Evolutionary conservation across 148 eudicot species (phyloP).

Genomic region (Mesembryanthemum crystallinum): DNA sequence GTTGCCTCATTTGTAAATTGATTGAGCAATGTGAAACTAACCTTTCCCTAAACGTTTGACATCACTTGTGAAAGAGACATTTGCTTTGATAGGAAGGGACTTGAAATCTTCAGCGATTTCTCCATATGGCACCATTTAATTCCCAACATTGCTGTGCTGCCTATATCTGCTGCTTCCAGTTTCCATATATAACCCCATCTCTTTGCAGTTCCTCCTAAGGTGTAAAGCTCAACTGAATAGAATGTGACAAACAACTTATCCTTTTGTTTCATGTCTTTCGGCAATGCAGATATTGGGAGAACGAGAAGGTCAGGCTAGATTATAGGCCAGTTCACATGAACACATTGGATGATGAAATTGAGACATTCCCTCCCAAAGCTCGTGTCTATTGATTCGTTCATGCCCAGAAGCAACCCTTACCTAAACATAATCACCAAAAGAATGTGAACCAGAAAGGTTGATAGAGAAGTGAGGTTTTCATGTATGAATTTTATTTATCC

Average conservation of each 20-base stretch:
- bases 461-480: background rate
- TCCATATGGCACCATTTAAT: too few relatives aligned
- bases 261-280: background rate
- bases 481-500: constrained; percentile 8
- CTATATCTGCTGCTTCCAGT: background rate
- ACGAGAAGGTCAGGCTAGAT: constrained; percentile 76
- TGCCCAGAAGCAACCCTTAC: background rate
- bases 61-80: background rate
- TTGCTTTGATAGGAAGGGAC: background rate
- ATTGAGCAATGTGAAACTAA: background rate
- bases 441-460: background rate
- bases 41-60: too few relatives aligned
- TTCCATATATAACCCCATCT: background rate
- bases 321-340: constrained; percentile 91
- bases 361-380: constrained; percentile 88
- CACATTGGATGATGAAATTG: constrained; percentile 81
- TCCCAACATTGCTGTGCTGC: too few relatives aligned
- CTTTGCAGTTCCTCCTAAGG: background rate
- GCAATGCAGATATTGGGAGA: constrained; percentile 71
- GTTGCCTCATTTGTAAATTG: background rate
- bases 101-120: too few relatives aligned
- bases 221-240: background rate
- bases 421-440: background rate
- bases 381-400: constrained; percentile 59
- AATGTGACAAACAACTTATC: background rate